A percentile compares a stretch with the other conserved stretches of the same genome.
Conservation (phyloP, 164 flowering plant species). For the Nymphaea thermarum region DNA sequence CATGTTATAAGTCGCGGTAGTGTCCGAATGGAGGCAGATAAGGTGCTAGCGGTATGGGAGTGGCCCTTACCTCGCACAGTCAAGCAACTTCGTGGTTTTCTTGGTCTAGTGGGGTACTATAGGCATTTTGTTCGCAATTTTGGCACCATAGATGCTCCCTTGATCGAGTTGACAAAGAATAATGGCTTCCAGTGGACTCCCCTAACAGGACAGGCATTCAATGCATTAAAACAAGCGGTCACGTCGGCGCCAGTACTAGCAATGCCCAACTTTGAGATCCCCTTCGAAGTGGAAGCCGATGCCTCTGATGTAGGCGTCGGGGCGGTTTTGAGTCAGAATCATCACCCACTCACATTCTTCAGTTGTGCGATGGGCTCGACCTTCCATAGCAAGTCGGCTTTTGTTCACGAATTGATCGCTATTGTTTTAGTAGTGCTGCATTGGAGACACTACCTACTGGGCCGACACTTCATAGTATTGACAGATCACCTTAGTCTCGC, state of each 20-base stretch:
- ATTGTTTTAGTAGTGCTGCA: background rate
- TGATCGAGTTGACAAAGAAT: background rate
- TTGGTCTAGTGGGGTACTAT: constrained; percentile 1
- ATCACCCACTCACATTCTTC: background rate
- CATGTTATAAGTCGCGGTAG: background rate
- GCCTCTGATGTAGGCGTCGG: background rate
- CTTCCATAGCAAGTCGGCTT: background rate
- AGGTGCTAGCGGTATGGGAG: background rate
- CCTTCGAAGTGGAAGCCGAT: constrained; percentile 2
- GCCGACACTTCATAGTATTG: background rate
- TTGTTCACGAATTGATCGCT: constrained; percentile 1
- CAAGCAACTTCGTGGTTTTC: background rate
- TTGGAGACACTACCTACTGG: constrained; percentile 4
- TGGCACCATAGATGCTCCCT: background rate
- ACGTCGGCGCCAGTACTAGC: background rate
- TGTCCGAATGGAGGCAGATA: background rate
- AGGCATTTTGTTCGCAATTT: background rate
- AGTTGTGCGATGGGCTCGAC: background rate
- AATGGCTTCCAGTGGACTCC: background rate
- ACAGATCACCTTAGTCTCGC: constrained; percentile 2
- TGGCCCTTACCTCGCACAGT: background rate
- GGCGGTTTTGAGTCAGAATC: background rate
- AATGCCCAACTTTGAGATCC: background rate
- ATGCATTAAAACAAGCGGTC: background rate
- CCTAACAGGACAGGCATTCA: background rate